These are phyloP conservation scores for Coniella lustricola DNA, from an alignment of 2,329 filamentous ascomycete genomes.

Conservation along the genomic window DNA sequence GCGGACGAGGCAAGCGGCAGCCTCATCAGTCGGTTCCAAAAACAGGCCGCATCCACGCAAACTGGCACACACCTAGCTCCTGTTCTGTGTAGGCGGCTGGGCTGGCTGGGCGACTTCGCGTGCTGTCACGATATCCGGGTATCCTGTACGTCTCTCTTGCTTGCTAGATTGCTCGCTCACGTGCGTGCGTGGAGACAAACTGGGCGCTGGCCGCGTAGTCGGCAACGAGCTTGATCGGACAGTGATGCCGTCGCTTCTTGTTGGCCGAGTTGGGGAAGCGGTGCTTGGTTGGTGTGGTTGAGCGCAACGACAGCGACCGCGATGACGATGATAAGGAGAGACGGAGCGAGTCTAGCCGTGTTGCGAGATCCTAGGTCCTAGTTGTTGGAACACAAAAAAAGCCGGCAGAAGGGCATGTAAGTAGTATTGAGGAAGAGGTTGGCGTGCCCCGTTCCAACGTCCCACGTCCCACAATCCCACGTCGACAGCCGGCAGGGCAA, in stretches of 20 bases:
- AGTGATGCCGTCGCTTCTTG: too few relatives aligned
- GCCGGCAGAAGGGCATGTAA: conserved; percentile 8
- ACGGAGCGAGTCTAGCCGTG: neutral
- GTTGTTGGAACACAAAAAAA: conserved; percentile 1
- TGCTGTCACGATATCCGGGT: neutral
- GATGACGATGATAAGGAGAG: too few relatives aligned
- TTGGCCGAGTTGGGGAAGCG: neutral
- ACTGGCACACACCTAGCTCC: neutral
- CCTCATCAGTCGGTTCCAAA: neutral
- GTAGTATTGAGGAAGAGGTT: conserved; percentile 1
- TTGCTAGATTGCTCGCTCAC: too few relatives aligned
- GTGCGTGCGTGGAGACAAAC: too few relatives aligned
- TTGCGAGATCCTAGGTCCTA: too few relatives aligned
- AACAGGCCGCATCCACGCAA: neutral
- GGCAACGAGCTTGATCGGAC: too few relatives aligned
- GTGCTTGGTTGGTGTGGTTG: neutral
- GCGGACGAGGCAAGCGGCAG: conserved; percentile 5
- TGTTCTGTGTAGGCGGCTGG: neutral
- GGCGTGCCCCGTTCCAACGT: neutral
- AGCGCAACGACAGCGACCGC: too few relatives aligned
- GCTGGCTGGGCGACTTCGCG: neutral
- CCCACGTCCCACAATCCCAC: conserved; percentile 4
- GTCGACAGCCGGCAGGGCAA: too few relatives aligned
- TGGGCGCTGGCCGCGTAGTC: too few relatives aligned
- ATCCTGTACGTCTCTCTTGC: too few relatives aligned